phyloP scores from a whole-genome alignment of 305 asterid species.

The Rubia peregrina region DNA sequence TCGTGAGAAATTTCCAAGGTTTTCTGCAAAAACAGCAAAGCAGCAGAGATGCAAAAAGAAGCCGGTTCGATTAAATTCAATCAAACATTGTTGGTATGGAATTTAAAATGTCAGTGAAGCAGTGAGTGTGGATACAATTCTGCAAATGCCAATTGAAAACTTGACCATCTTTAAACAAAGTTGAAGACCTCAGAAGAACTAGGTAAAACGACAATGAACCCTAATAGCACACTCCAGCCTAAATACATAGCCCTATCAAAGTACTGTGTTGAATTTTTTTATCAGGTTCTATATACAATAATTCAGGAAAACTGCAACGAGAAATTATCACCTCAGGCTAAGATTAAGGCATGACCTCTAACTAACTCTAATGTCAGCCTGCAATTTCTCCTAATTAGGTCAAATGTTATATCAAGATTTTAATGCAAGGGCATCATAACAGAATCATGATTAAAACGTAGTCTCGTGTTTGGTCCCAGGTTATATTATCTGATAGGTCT shows the following conservation, averaged over 20 bases:
- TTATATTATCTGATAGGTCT: background rate
- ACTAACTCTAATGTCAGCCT: background rate
- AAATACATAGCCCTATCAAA: too few relatives aligned
- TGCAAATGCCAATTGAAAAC: background rate
- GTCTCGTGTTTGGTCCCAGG: background rate
- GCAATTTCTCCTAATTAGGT: background rate
- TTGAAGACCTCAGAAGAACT: background rate
- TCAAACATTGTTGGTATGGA: background rate
- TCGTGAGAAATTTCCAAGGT: constrained; percentile 48
- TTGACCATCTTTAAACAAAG: background rate
- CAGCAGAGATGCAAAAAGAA: background rate
- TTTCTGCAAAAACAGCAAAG: constrained; percentile 43
- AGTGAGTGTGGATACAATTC: background rate
- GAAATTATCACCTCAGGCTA: background rate
- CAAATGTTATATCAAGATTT: background rate
- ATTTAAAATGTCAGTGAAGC: background rate
- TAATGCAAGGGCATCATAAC: background rate
- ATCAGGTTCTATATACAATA: background rate
- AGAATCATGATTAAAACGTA: background rate
- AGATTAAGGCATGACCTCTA: background rate
- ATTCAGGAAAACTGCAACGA: background rate
- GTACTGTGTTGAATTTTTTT: background rate
- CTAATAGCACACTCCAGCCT: background rate
- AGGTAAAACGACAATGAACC: background rate
- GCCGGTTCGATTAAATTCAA: background rate